phyloP scores from a whole-genome alignment of 495 filamentous ascomycete genomes.

The Sordaria brevicollis region DNA sequence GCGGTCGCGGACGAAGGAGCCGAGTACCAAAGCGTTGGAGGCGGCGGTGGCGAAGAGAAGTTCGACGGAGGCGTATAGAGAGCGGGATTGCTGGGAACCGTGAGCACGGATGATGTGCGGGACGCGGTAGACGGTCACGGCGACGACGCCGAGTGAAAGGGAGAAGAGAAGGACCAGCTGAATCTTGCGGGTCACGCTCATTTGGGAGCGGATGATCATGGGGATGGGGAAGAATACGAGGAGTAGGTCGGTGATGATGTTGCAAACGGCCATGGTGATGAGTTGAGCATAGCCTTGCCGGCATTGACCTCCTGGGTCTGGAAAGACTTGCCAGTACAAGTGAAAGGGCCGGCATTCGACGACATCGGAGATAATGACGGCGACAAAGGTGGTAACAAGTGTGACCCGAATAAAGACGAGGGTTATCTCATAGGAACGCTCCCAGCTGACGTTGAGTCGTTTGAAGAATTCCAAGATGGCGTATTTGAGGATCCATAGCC shows the following conservation, averaged over 20 bases:
- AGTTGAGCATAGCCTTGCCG: constrained; percentile 77
- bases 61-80: constrained; percentile 68
- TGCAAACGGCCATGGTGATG: constrained; percentile 75
- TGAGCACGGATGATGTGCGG: constrained; percentile 52
- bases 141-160: constrained; percentile 67
- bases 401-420: constrained; percentile 63
- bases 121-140: constrained; percentile 66
- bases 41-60: constrained; percentile 67
- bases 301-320: constrained; percentile 78
- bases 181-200: constrained; percentile 54
- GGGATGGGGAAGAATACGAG: constrained; percentile 83
- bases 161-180: constrained; percentile 67
- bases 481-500: constrained; percentile 86
- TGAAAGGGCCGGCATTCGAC: constrained; percentile 75
- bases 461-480: constrained; percentile 86
- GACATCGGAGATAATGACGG: constrained; percentile 69
- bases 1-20: constrained; percentile 69
- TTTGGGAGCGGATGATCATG: constrained; percentile 63
- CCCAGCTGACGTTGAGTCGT: constrained; percentile 65
- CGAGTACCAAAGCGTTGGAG: constrained; percentile 68
- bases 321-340: constrained; percentile 86
- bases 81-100: constrained; percentile 63
- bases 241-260: constrained; percentile 79
- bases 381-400: constrained; percentile 65
- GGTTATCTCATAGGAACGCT: constrained; percentile 53